Evolutionary conservation across 352 stramenopile species (phyloP).

Genomic region (Globisporangium sylvaticum): DNA sequence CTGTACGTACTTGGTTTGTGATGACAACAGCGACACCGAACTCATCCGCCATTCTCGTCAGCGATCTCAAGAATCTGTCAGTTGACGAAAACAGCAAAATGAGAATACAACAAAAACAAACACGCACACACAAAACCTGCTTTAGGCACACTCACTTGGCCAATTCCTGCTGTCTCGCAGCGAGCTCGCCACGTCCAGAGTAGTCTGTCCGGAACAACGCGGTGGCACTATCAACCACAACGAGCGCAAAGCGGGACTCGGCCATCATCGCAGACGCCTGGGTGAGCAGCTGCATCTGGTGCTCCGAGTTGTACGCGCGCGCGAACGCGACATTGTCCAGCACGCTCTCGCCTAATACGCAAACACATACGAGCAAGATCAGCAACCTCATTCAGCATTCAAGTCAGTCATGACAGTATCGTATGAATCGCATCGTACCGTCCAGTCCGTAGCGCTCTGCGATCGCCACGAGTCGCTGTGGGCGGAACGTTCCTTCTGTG

Average conservation of each 20-base stretch:
- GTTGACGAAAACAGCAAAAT: conserved; percentile 40
- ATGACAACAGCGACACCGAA: conserved; percentile 97
- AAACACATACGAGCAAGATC: background rate
- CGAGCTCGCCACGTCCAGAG: conserved; percentile 96
- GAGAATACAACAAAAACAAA: background rate
- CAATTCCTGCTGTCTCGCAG: conserved; percentile 89
- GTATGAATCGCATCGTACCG: conserved; percentile 25
- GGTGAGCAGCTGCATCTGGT: conserved; percentile 97
- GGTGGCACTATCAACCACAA: conserved; percentile 98
- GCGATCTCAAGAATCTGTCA: conserved; percentile 93
- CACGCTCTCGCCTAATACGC: conserved; percentile 76
- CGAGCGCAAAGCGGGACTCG: conserved; percentile 93
- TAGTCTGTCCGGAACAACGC: conserved; percentile 99
- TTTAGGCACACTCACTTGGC: conserved; percentile 48
- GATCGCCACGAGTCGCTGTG: conserved; percentile 95
- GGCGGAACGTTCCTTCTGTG: conserved; percentile 99
- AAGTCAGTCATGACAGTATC: no score
- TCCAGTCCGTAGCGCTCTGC: conserved; percentile 97
- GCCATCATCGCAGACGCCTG: conserved; percentile 98
- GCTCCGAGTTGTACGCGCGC: conserved; percentile 98
- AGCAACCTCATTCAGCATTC: background rate
- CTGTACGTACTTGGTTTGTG: conserved; percentile 69
- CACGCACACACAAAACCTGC: background rate
- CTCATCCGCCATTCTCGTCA: conserved; percentile 97
- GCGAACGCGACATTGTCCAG: conserved; percentile 99